A percentile compares a stretch with the other conserved stretches of the same genome.
phyloP scores from a whole-genome alignment of 176 grass and related monocot species.

The Urochloa ruziziensis region DNA sequence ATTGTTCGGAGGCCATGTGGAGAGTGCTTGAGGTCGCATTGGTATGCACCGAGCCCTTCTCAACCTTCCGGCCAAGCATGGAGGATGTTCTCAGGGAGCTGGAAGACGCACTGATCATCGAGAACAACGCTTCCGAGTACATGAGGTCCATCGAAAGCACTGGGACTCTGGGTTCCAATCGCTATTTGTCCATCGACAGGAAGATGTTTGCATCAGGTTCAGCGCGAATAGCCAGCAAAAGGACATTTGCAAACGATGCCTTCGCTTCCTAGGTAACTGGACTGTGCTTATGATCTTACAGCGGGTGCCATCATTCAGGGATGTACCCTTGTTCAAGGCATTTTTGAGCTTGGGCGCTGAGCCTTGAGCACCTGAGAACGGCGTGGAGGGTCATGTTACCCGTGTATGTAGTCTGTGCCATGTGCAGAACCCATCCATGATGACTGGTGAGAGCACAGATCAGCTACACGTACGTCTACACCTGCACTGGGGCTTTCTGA shows the following conservation, averaged over 20 bases:
- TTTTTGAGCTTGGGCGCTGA: slow-evolving; percentile 6
- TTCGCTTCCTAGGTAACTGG: slow-evolving; percentile 41
- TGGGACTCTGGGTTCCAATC: slow-evolving; percentile 58
- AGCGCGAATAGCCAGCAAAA: slow-evolving; percentile 5
- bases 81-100: slow-evolving; percentile 60
- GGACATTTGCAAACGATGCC: slow-evolving; percentile 29
- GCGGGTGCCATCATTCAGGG: not conserved
- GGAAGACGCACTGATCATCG: slow-evolving; percentile 73
- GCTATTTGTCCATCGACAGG: slow-evolving; percentile 52
- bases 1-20: slow-evolving; percentile 73
- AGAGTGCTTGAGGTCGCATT: slow-evolving; percentile 63
- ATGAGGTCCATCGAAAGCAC: slow-evolving; percentile 74
- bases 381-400: slow-evolving; percentile 4
- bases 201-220: slow-evolving; percentile 48
- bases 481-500: slow-evolving; percentile 1
- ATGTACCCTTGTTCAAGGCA: slow-evolving; percentile 15
- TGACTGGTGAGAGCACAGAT: not conserved
- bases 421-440: slow-evolving; percentile 15
- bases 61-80: slow-evolving; percentile 67
- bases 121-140: slow-evolving; percentile 74
- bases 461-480: not conserved
- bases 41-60: slow-evolving; percentile 54
- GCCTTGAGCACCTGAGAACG: slow-evolving; percentile 7
- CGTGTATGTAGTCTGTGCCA: not conserved
- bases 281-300: not conserved